Base-by-base conservation (phyloP, 2,329 filamentous ascomycete species). In the Purpureocillium lavendulum region DNA sequence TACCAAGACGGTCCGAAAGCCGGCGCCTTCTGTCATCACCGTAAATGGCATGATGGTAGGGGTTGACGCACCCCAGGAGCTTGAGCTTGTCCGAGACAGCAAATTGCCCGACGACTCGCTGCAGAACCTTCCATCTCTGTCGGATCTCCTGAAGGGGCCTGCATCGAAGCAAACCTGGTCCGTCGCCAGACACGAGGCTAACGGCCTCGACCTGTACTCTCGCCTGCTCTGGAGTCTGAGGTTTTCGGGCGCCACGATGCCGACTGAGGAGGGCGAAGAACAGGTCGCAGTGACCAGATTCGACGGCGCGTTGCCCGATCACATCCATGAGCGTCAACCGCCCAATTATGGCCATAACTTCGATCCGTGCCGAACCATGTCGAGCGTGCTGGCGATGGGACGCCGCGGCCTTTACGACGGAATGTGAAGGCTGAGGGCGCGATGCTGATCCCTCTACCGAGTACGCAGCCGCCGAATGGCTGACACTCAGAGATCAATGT, bases 21-120 rank as follows among this genome's bases (percentile, higher is more conserved):
- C 21, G 21, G 21, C n/a, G n/a, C n/a, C n/a, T n/a, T n/a, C n/a
- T n/a, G n/a, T n/a, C n/a, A n/a, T n/a, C n/a, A n/a, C n/a, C n/a
- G n/a, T n/a, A n/a, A n/a, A n/a, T n/a, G n/a, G n/a, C n/a, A n/a
- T n/a, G n/a, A n/a, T n/a, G n/a, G n/a, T n/a, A n/a, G n/a, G n/a
- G n/a, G n/a, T n/a, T n/a, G n/a, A n/a, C n/a, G n/a, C n/a, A n/a
- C n/a, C n/a, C n/a, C n/a, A n/a, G n/a, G n/a, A n/a, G n/a, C n/a
- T n/a, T n/a, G n/a, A n/a, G n/a, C n/a, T 56, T 2, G 39, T 59
- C 1, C 41, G 58, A 4, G 45, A 60, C 37, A 39, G 45, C 7
- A 63, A 61, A 36, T 4, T 39, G 0, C 44, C 51, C 10, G n/a
- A 28, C 0, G 60, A 64, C 29, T 60, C 54, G 0, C 17, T 64